phyloP scores from a whole-genome alignment of 2,329 filamentous ascomycete genomes.

The Botrytis hyacinthi region DNA sequence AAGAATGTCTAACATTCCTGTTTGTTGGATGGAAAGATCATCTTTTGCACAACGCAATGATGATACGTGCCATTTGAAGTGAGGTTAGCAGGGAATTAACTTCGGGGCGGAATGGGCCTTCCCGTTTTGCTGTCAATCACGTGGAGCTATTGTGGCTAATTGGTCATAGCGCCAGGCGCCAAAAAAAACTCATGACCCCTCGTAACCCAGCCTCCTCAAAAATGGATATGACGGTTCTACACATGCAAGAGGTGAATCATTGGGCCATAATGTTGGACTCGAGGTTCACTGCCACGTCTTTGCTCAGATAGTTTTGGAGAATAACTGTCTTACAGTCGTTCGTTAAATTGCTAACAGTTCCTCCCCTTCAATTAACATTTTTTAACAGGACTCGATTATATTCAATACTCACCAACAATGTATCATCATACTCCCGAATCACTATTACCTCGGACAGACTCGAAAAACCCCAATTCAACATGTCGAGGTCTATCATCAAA shows the following conservation, averaged over 20 bases:
- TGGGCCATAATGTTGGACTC: conserved; percentile 19
- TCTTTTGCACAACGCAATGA: conserved; percentile 11
- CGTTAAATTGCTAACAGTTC: conserved; percentile 15
- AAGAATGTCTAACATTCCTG: not conserved
- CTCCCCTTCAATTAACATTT: not conserved
- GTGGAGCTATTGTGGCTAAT: not conserved
- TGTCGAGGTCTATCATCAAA: conserved; percentile 82
- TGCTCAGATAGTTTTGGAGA: not conserved
- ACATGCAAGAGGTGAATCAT: conserved; percentile 16
- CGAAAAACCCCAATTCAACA: conserved; percentile 77
- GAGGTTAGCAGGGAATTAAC: not conserved
- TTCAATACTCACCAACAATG: conserved; percentile 43
- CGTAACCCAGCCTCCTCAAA: conserved; percentile 21
- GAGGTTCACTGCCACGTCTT: conserved; percentile 21
- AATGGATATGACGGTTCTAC: not conserved
- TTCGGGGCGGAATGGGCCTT: not conserved
- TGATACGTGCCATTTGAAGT: conserved; percentile 13
- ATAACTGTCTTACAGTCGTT: not conserved
- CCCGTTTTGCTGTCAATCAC: conserved; percentile 10
- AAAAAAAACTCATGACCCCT: not conserved
- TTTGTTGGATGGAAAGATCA: not conserved
- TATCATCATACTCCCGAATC: conserved; percentile 77
- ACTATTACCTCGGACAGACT: conserved; percentile 74
- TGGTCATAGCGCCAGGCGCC: not conserved
- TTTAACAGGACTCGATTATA: conserved; percentile 5